Percentiles rank a stretch among this genome's conserved stretches.
phyloP scores from a whole-genome alignment of 2,329 filamentous ascomycete species.

The Leptographium flavum region DNA sequence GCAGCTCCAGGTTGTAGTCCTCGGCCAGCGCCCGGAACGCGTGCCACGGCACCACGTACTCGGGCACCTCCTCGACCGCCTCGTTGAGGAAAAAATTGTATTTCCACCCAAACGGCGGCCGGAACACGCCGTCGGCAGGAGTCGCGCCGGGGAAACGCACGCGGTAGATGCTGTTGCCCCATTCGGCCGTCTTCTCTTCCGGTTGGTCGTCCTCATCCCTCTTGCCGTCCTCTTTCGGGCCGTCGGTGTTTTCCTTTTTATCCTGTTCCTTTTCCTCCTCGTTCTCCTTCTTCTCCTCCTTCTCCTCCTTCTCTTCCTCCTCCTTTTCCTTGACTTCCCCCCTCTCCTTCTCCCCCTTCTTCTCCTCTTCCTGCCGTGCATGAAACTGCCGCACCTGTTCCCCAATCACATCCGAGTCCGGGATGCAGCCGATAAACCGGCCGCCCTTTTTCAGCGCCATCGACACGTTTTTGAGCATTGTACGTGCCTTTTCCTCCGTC shows the following conservation, averaged over 20 bases:
- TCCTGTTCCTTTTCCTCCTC: constrained; percentile 29
- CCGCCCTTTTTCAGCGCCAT: constrained; percentile 86
- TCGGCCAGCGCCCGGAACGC: constrained; percentile 90
- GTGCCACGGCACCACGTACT: constrained; percentile 97
- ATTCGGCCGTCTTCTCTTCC: constrained; percentile 54
- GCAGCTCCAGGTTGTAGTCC: constrained; percentile 89
- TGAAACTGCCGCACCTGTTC: constrained; percentile 67
- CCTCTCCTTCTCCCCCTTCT: constrained; percentile 17
- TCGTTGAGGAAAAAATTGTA: constrained; percentile 95
- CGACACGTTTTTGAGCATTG: constrained; percentile 87
- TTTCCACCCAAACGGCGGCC: constrained; percentile 93
- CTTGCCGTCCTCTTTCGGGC: constrained; percentile 40
- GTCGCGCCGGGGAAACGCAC: constrained; percentile 78
- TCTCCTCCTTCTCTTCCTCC: constrained; percentile 20
- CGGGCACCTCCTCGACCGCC: constrained; percentile 88
- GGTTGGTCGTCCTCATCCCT: constrained; percentile 29
- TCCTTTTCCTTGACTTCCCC: constrained; percentile 21
- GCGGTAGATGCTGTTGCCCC: constrained; percentile 87
- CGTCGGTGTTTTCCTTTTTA: constrained; percentile 24
- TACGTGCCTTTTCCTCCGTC: constrained; percentile 73
- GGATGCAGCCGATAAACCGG: constrained; percentile 85
- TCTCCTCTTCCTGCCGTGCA: constrained; percentile 24
- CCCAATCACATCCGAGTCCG: constrained; percentile 87
- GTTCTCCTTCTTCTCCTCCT: constrained; percentile 21
- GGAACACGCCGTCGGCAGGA: constrained; percentile 76